A percentile compares a stretch with the other conserved stretches of the same genome.
Evolutionary conservation across 257 asterid genomes (phyloP).

Genomic region (Nicotiana tomentosiformis): DNA sequence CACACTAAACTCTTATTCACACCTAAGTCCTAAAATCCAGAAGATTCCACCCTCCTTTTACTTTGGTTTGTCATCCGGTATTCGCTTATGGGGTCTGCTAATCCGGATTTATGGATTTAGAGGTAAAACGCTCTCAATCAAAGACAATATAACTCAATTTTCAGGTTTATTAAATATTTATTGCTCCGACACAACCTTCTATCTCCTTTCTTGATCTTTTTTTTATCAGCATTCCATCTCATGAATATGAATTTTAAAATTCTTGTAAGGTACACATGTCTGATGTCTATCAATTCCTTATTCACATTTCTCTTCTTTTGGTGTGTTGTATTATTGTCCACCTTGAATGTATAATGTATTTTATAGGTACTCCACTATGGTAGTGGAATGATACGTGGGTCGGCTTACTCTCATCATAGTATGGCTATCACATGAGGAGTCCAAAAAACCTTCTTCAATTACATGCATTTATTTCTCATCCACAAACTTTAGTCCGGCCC

Average conservation of each 20-base stretch:
- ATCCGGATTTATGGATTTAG: too few relatives aligned
- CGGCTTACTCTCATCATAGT: not conserved
- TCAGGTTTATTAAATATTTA: not conserved
- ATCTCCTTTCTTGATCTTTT: not conserved
- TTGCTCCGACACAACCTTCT: not conserved
- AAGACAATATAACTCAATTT: too few relatives aligned
- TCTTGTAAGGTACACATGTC: not conserved
- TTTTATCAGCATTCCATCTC: not conserved
- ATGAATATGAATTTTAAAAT: not conserved
- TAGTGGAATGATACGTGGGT: not conserved
- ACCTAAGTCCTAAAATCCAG: not conserved
- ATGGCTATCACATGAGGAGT: not conserved
- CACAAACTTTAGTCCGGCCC: not conserved
- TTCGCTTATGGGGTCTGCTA: too few relatives aligned
- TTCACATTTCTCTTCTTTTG: not conserved
- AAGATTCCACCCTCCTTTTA: not conserved
- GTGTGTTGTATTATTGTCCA: not conserved
- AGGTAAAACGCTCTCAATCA: too few relatives aligned
- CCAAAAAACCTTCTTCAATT: not conserved
- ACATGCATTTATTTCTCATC: not conserved
- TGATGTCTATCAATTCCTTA: not conserved
- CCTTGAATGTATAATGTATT: not conserved
- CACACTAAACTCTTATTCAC: not conserved
- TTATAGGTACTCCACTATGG: not conserved
- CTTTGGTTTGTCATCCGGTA: too few relatives aligned